These are phyloP conservation scores for Mycena rosella DNA, from an alignment of 768 basidiomycete genomes.

Conservation along the genomic window DNA sequence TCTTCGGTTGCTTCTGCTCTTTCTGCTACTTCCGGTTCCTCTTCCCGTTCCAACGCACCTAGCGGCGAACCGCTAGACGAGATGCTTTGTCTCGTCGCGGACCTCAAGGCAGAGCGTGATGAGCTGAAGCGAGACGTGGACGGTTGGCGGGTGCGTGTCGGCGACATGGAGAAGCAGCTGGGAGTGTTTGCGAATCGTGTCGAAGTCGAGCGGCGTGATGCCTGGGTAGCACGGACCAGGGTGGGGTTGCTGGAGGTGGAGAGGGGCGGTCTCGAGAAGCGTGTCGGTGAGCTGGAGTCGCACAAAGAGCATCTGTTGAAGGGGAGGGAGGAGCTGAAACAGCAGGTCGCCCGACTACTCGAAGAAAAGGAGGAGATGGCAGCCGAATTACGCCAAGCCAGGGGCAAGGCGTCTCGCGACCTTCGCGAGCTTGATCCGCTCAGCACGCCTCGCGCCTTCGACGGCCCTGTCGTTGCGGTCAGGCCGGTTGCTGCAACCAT, in stretches of 20 bases:
- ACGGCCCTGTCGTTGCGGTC: conserved; percentile 38
- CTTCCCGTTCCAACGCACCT: conserved; percentile 49
- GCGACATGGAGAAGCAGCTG: conserved; percentile 80
- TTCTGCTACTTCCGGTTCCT: conserved; percentile 45
- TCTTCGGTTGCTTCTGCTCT: conserved; percentile 64
- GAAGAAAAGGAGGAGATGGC: conserved; percentile 56
- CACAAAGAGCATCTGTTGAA: conserved; percentile 46
- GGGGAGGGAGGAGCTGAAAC: conserved; percentile 54
- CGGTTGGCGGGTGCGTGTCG: conserved; percentile 85
- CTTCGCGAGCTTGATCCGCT: conserved; percentile 47
- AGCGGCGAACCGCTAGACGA: conserved; percentile 76
- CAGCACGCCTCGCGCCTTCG: conserved; percentile 56
- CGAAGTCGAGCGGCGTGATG: conserved; percentile 84
- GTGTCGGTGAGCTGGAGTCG: conserved; percentile 49
- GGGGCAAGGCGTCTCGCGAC: conserved; percentile 48
- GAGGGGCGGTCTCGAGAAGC: conserved; percentile 67
- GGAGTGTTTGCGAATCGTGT: conserved; percentile 74
- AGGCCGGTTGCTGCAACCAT: conserved; percentile 41
- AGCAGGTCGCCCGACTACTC: conserved; percentile 47
- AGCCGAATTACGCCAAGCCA: conserved; percentile 68
- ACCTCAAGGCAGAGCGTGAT: conserved; percentile 90
- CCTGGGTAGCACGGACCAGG: conserved; percentile 86
- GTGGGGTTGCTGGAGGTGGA: conserved; percentile 76
- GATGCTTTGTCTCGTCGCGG: conserved; percentile 79
- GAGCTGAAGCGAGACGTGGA: conserved; percentile 90